Percentiles rank a stretch among this genome's conserved stretches.
These are phyloP conservation scores for Hericium rajendrae DNA, from an alignment of 768 basidiomycete genomes.

Conservation along the genomic window DNA sequence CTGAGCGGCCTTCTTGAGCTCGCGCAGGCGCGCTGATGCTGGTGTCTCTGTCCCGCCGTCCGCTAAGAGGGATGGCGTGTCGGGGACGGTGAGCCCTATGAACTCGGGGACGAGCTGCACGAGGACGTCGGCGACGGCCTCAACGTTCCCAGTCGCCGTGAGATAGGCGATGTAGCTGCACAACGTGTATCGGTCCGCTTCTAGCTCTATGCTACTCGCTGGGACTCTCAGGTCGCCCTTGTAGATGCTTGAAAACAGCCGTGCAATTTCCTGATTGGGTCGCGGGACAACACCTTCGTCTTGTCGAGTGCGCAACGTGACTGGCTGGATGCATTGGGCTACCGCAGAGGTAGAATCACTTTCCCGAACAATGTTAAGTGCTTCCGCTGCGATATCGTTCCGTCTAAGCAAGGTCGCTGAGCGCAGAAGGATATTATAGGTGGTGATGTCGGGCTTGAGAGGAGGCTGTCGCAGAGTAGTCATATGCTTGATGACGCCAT, in stretches of 20 bases:
- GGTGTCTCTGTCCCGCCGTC: not conserved
- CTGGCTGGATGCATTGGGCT: not conserved
- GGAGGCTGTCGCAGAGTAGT: slow-evolving; percentile 28
- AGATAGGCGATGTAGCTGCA: slow-evolving; percentile 44
- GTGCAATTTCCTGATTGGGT: not conserved
- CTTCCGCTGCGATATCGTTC: slow-evolving; percentile 30
- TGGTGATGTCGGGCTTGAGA: slow-evolving; percentile 37
- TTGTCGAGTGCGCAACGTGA: too few relatives aligned
- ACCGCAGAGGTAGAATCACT: slow-evolving; percentile 11
- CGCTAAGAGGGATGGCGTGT: not conserved
- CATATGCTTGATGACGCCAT: slow-evolving; percentile 48
- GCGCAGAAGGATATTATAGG: slow-evolving; percentile 53
- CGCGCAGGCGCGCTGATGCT: slow-evolving; percentile 5
- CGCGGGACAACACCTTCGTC: not conserved
- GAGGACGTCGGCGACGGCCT: slow-evolving; percentile 37
- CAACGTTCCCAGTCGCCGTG: slow-evolving; percentile 36
- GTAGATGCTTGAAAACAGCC: not conserved
- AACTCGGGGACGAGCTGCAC: slow-evolving; percentile 50
- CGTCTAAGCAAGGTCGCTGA: slow-evolving; percentile 41
- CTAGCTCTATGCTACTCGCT: slow-evolving; percentile 5
- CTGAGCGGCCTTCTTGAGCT: slow-evolving; percentile 17
- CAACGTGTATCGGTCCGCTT: slow-evolving; percentile 38
- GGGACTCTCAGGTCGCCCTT: slow-evolving; percentile 13
- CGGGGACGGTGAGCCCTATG: slow-evolving; percentile 26
- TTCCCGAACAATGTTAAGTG: slow-evolving; percentile 27